Percentiles rank a stretch among this genome's conserved stretches.
phyloP scores from a whole-genome alignment of 2,329 filamentous ascomycete genomes.

The Penicillium sp. region DNA sequence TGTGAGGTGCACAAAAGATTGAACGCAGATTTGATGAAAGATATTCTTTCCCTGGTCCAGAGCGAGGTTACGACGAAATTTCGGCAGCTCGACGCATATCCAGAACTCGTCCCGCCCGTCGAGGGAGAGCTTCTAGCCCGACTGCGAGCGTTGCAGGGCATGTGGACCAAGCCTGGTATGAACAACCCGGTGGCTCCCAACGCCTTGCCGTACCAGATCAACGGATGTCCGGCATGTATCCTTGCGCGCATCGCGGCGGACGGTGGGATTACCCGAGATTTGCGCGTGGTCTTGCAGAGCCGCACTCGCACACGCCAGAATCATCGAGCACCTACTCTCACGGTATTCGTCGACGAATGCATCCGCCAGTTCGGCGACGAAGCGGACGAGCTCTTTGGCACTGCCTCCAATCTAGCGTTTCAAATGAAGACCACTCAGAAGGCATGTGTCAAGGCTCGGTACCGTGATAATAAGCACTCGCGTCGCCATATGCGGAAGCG shows the following conservation, averaged over 20 bases:
- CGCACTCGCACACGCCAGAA: constrained; percentile 28
- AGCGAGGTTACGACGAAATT: constrained; percentile 27
- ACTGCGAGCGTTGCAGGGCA: constrained; percentile 29
- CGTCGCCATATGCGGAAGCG: neutral
- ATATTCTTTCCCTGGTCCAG: constrained; percentile 21
- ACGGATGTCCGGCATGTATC: constrained; percentile 41
- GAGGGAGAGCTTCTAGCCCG: constrained; percentile 16
- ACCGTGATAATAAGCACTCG: neutral
- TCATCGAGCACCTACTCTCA: constrained; percentile 24
- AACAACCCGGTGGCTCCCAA: constrained; percentile 1
- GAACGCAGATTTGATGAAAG: constrained; percentile 23
- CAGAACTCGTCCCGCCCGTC: constrained; percentile 7
- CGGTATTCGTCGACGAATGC: constrained; percentile 30
- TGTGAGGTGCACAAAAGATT: constrained; percentile 25
- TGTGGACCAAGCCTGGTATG: constrained; percentile 29
- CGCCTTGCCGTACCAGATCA: constrained; percentile 28
- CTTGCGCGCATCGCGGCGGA: constrained; percentile 31
- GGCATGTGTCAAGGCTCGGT: constrained; percentile 14
- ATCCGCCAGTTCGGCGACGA: constrained; percentile 19
- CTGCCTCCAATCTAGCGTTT: constrained; percentile 18
- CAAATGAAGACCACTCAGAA: constrained; percentile 22
- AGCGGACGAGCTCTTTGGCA: constrained; percentile 7
- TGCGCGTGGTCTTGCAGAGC: constrained; percentile 31
- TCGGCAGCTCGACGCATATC: constrained; percentile 18
- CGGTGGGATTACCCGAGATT: constrained; percentile 26